Base-by-base conservation (phyloP, 2,329 filamentous ascomycete genomes). In the Arachnopeziza araneosa region DNA sequence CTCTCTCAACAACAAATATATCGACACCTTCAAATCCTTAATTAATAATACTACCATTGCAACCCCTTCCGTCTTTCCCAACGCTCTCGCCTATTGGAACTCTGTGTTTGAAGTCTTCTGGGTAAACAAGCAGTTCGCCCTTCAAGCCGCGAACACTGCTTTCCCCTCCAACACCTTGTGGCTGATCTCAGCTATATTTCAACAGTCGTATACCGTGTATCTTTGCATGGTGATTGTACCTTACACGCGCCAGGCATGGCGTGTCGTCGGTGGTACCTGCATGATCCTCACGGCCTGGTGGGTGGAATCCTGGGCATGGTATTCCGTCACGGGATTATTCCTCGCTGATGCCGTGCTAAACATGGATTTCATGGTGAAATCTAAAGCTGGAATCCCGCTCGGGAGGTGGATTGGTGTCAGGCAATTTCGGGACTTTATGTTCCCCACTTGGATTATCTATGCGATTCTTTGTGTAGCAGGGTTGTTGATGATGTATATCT, bases 301-400 rank as follows among this genome's bases (percentile, higher is more conserved):
- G 77, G 75, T 77, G 6, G 75, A 78, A 63, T 75, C 72, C 10
- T 79, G 76, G 75, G 77, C 77, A 0, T 79, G 76, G 76, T 79
- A 76, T 62, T 74, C 75, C 19, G 71, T 78, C 50, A 74, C 75
- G 1, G 76, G 75, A 5, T 70, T 79, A 0, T 69, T 71, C 7
- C 64, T 79, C 24, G 72, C 75, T 6, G 77, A 79, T 57, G 69
- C 73, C 19, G 72, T 76, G 17, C 68, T 75, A 57, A 76, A 77
- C 63, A 76, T 77, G 72, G 67, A 75, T 52, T 74, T 78, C 56
- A 64, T 69, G 67, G 54, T 53, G 23, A 55, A 67, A 9, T 64
- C 68, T 1, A 50, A 64, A 12, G 59, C 55, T 1, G 72, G 69
- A 17, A 66, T 71, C 26, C 63, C 66, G 7, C 55, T 66, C 12